phyloP scores from a whole-genome alignment of 305 asterid species.

The Solanum aculeatissimum region DNA sequence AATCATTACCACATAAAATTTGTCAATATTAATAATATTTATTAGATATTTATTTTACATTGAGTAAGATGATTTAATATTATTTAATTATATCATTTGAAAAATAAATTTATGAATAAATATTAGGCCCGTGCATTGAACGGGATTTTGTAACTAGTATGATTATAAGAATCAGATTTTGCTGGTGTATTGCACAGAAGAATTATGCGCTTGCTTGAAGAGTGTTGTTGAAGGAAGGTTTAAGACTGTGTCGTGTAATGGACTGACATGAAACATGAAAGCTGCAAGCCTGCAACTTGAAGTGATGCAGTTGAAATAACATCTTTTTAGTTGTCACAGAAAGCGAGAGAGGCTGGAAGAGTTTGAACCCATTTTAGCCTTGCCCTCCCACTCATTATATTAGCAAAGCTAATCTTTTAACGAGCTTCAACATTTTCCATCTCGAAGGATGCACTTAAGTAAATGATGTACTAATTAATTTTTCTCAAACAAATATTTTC shows the following conservation, averaged over 20 bases:
- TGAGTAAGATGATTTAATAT: too few relatives aligned
- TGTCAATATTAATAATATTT: too few relatives aligned
- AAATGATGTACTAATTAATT: not conserved
- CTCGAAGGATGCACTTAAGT: not conserved
- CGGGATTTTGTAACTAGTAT: not conserved
- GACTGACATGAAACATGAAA: not conserved
- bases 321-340: not conserved
- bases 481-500: not conserved
- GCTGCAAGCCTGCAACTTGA: not conserved
- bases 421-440: not conserved
- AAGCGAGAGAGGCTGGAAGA: not conserved
- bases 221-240: not conserved
- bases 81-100: too few relatives aligned
- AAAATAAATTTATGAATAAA: too few relatives aligned
- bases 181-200: not conserved
- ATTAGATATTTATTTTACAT: too few relatives aligned
- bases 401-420: not conserved
- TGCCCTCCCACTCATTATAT: not conserved
- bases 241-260: not conserved
- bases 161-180: not conserved
- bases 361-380: not conserved
- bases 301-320: not conserved
- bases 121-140: too few relatives aligned
- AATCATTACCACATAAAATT: too few relatives aligned
- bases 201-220: not conserved